These are phyloP conservation scores for Pleurotus ostreatus DNA, from an alignment of 768 basidiomycete species.

Conservation along the genomic window DNA sequence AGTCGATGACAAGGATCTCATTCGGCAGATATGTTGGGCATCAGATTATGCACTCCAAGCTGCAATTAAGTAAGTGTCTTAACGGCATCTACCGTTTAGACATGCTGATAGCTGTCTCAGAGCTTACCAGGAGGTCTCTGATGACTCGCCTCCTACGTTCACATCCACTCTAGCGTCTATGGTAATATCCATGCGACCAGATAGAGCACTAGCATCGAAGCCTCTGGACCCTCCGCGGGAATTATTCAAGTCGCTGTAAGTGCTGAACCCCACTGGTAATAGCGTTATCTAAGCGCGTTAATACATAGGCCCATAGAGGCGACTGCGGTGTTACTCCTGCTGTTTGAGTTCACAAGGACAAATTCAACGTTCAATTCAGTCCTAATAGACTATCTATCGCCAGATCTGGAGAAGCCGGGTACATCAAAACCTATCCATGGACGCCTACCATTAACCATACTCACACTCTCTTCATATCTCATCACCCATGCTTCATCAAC, in stretches of 20 bases:
- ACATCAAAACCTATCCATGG: slow-evolving; percentile 14
- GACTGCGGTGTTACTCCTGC: slow-evolving; percentile 50
- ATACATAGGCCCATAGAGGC: slow-evolving; percentile 57
- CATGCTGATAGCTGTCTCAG: slow-evolving; percentile 24
- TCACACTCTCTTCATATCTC: slow-evolving; percentile 62
- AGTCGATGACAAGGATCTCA: slow-evolving; percentile 42
- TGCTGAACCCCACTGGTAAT: no score
- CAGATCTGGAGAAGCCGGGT: slow-evolving; percentile 17
- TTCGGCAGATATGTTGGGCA: slow-evolving; percentile 57
- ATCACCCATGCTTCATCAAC: slow-evolving; percentile 64
- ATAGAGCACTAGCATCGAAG: slow-evolving; percentile 45
- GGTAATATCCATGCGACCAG: slow-evolving; percentile 48
- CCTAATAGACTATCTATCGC: slow-evolving; percentile 33
- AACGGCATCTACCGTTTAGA: background rate
- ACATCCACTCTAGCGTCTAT: slow-evolving; percentile 48
- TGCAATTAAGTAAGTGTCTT: slow-evolving; percentile 42
- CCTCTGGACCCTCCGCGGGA: slow-evolving; percentile 46
- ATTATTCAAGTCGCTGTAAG: slow-evolving; percentile 37
- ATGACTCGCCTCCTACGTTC: slow-evolving; percentile 49
- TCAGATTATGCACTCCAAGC: slow-evolving; percentile 46
- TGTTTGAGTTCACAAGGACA: slow-evolving; percentile 56
- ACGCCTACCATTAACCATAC: slow-evolving; percentile 40
- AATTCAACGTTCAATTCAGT: slow-evolving; percentile 49
- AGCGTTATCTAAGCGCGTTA: background rate
- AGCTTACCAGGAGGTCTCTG: slow-evolving; percentile 50